These are phyloP conservation scores for Coemansia linderi DNA, from an alignment of 371 early-diverging fungal genomes.

Conservation along the genomic window DNA sequence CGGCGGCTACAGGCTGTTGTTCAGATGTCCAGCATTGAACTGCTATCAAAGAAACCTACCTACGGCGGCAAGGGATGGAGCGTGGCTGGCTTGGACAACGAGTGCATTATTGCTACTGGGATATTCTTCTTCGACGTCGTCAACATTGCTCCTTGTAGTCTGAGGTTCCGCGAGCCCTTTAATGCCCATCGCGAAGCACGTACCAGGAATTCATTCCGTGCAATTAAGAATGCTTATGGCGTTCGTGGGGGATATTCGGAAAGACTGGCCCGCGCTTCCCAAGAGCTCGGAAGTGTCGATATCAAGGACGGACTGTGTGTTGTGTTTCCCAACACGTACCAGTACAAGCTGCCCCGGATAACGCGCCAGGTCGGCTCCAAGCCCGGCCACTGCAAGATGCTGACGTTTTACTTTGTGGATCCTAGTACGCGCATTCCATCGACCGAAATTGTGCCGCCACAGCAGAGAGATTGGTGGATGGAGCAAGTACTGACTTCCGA, in stretches of 20 bases:
- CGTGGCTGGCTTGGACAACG: slow-evolving; percentile 62
- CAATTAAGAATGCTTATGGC: no score
- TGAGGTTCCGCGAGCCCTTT: background rate
- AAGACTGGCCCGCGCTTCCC: background rate
- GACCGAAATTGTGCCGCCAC: slow-evolving; percentile 14
- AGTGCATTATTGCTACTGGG: slow-evolving; percentile 61
- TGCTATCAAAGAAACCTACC: slow-evolving; percentile 59
- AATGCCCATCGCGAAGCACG: background rate
- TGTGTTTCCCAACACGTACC: slow-evolving; percentile 62
- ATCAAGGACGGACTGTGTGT: slow-evolving; percentile 52
- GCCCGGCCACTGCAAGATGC: slow-evolving; percentile 57
- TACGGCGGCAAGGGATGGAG: slow-evolving; percentile 63
- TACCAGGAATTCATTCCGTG: no score
- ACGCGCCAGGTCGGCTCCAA: background rate
- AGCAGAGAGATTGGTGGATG: background rate
- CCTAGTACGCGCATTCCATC: slow-evolving; percentile 12
- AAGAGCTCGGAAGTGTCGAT: slow-evolving; percentile 28
- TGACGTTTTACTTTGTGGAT: slow-evolving; percentile 56
- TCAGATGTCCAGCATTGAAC: slow-evolving; percentile 60
- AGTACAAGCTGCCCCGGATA: slow-evolving; percentile 46
- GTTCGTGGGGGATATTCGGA: background rate
- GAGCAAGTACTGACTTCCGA: background rate
- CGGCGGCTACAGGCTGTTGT: slow-evolving; percentile 61
- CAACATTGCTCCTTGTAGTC: slow-evolving; percentile 52
- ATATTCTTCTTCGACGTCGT: slow-evolving; percentile 60